phyloP scores from a whole-genome alignment of 192 early-diverging fungal genomes.

The Backusella sp. region DNA sequence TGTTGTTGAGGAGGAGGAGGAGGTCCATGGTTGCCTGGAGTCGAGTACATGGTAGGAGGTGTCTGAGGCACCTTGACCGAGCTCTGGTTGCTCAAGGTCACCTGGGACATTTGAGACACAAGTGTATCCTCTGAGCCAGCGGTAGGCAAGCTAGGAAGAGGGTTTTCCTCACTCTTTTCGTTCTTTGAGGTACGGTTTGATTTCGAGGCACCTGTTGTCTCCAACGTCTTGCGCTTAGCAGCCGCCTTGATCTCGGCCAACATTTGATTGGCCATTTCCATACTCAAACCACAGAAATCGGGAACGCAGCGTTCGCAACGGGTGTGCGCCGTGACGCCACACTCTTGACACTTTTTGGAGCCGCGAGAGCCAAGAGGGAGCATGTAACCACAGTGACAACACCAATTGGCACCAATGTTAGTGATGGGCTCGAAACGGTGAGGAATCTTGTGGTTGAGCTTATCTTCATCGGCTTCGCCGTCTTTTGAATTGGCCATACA shows the following conservation, averaged over 20 bases:
- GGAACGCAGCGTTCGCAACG: slow-evolving; percentile 83
- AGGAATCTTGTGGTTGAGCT: slow-evolving; percentile 89
- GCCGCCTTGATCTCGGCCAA: slow-evolving; percentile 74
- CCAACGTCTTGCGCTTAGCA: slow-evolving; percentile 29
- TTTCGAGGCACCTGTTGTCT: slow-evolving; percentile 17
- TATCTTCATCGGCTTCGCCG: slow-evolving; percentile 61
- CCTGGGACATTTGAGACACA: slow-evolving; percentile 17
- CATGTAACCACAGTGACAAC: slow-evolving; percentile 96
- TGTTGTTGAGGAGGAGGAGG: background rate
- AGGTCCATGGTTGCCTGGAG: background rate
- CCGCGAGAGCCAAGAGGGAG: slow-evolving; percentile 77
- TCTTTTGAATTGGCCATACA: slow-evolving; percentile 79
- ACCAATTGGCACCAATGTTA: slow-evolving; percentile 88
- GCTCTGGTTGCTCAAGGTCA: background rate
- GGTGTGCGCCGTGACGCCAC: slow-evolving; percentile 74
- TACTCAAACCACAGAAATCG: slow-evolving; percentile 87
- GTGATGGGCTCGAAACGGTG: slow-evolving; percentile 88
- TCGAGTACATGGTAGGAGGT: slow-evolving; percentile 16
- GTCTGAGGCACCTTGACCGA: slow-evolving; percentile 14
- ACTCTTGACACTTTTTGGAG: slow-evolving; percentile 66
- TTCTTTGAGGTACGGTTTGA: slow-evolving; percentile 8
- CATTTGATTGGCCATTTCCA: slow-evolving; percentile 83
- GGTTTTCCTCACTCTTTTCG: background rate
- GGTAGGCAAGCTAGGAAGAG: background rate
- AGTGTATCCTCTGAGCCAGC: background rate